These are phyloP conservation scores for Diplocarpon rosae DNA, from an alignment of 2,329 filamentous ascomycete genomes.

Conservation along the genomic window DNA sequence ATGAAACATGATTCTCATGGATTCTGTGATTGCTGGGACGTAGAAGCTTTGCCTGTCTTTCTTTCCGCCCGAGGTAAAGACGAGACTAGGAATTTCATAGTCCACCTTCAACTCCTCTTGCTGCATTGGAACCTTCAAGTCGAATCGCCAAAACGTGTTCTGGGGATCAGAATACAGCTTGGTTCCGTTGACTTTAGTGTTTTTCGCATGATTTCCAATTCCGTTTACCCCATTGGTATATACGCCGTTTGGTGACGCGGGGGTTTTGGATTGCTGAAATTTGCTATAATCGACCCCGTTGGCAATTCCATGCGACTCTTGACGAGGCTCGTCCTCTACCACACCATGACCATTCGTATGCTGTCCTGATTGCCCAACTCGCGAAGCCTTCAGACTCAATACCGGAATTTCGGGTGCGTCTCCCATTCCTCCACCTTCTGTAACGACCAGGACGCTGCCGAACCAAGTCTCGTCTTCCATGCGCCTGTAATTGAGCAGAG, in stretches of 20 bases:
- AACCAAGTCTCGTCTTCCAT: slow-evolving; percentile 64
- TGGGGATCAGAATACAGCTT: slow-evolving; percentile 53
- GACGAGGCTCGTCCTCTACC: slow-evolving; percentile 5
- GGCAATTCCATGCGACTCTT: slow-evolving; percentile 20
- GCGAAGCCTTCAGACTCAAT: slow-evolving; percentile 38
- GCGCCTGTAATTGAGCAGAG: slow-evolving; percentile 66
- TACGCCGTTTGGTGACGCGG: background rate
- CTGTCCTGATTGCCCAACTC: slow-evolving; percentile 3
- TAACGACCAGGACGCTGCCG: slow-evolving; percentile 78
- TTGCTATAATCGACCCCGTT: slow-evolving; percentile 26
- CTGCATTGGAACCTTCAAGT: slow-evolving; percentile 65
- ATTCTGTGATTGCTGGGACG: slow-evolving; percentile 70
- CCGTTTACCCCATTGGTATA: background rate
- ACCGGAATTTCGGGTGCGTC: slow-evolving; percentile 45
- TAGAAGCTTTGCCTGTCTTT: slow-evolving; percentile 62
- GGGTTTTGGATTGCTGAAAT: slow-evolving; percentile 10
- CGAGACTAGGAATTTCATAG: slow-evolving; percentile 60
- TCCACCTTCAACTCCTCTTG: slow-evolving; percentile 62
- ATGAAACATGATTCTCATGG: slow-evolving; percentile 98
- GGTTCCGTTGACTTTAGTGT: slow-evolving; percentile 38
- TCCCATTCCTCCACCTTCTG: slow-evolving; percentile 54
- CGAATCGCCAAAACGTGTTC: slow-evolving; percentile 91
- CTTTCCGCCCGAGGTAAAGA: slow-evolving; percentile 46
- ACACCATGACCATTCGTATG: slow-evolving; percentile 11
- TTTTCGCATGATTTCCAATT: slow-evolving; percentile 6